Base-by-base conservation (phyloP, 306 rosid genomes). In the Dalbergia oliveri region DNA sequence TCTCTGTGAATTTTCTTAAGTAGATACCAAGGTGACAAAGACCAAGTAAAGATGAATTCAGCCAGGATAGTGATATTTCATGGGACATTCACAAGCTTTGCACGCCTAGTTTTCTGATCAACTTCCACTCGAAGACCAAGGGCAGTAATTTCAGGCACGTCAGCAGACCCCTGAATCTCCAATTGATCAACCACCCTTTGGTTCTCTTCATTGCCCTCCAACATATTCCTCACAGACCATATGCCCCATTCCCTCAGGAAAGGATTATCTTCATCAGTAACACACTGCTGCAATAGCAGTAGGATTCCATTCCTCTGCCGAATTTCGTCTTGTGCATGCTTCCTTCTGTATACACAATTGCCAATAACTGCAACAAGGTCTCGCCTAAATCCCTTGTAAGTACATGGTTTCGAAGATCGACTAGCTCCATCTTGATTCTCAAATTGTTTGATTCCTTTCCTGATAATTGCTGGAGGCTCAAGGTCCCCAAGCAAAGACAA, bases 171-270 rank as follows among this genome's bases (percentile, higher is more conserved):
- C 72, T 89, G 91, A 21, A 91, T 77, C 88, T 91, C 89, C 83
- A 90, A 79, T 76, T 94, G 93, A 62, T 93, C 76, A 78, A 95
- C 94, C 9, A 75, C 87, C 84, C 18, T 87, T 77, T 89, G 87
- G 66, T 95, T 93, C 84, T 94, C 97, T 67, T 81, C 73, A 56
- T 90, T 93, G 5, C 87, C 89, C 81, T 91, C 94, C 73, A 95
- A 79, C 83, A 93, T 59, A 78, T 93, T 91, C 88, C 97, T 93
- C 66, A 88, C 86, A 21, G 79, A 83, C 93, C 97, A 93, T 82
- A 90, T 84, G 54, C 94, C 96, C 94, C 99, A 91, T 81, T 95
- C 98, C 86, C 97, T 95, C 77, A 91, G 60, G 84, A 80, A 95
- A 8, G 96, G 97, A 72, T 91, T 91, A 43, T 94, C 95, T 31